Evolutionary conservation across 1,139 yeast genomes (phyloP), one percentile per base, ranked within the genome.

Genomic region (Geotrichum bryndzae): DNA sequence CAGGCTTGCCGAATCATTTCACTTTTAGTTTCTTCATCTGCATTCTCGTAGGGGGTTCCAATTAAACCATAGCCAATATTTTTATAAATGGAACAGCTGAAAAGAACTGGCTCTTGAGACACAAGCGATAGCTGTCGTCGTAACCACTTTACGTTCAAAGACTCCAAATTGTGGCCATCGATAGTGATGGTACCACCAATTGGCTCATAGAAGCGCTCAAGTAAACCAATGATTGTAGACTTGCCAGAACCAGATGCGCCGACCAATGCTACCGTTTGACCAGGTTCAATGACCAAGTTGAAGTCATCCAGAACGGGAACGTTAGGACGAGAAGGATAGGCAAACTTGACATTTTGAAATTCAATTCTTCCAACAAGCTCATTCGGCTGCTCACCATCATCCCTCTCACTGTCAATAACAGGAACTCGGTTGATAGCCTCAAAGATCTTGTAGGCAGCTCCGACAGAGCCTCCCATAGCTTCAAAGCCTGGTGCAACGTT

Each of bases 231-330:
- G 48, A 91, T 82, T 0, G 97, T 91, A 4, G 96, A 88, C 72
- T 91, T 91, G 23, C 97, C 97, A 62, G 95, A 86, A 0, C 97
- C 97, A 23, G 96, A 88, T 18, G 94, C 90, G 0, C 97, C 97
- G 18, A 90, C 97, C 60, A 91, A 81, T 70, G 97, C 94, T 4
- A 94, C 85, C 63, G 90, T 89, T 61, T 90, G 86, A 18, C 94
- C 91, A 2, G 88, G 83, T 13, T 79, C 74, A 45, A 91, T 81
- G 13, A 75, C 78, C 60, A 91, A 81, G 51, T 82, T 77, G 69
- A 91, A 80, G n/a, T 84, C 82, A 27, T 84, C 75, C 71, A 92
- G 86, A 18, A 92, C 85, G 56, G 76, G 74, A 59, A 88, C 90
- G 62, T 85, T 83, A n/a, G 89, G 89, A 64, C 97, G 82, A 0